Evolutionary conservation across 306 rosid species (phyloP).

Genomic region (Vigna angularis): DNA sequence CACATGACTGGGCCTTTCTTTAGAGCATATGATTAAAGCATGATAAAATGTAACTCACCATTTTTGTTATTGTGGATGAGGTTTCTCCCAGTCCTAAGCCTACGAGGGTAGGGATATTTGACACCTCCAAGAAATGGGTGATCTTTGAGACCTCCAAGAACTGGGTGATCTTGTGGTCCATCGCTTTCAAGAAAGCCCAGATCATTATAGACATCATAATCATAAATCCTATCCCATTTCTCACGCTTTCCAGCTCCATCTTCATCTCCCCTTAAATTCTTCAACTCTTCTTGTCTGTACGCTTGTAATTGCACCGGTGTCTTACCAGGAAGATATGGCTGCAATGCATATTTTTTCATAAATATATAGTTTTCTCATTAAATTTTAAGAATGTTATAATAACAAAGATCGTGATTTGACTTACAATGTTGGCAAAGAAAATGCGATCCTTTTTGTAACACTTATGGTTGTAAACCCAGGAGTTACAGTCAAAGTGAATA

Average conservation of each 20-base stretch:
- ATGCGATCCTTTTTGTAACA: constrained; percentile 54
- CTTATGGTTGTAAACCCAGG: constrained; percentile 59
- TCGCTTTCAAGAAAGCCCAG: constrained; percentile 54
- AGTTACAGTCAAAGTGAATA: constrained; percentile 68
- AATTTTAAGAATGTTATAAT: background rate
- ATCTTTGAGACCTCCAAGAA: constrained; percentile 46
- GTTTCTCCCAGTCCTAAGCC: constrained; percentile 67
- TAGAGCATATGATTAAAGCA: background rate
- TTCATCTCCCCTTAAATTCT: constrained; percentile 69
- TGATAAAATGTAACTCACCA: constrained; percentile 38
- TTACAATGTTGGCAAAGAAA: constrained; percentile 68
- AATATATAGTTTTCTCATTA: background rate
- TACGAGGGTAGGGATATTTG: constrained; percentile 65
- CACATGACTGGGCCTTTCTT: no score
- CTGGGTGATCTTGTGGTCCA: constrained; percentile 21
- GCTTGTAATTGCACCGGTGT: constrained; percentile 55
- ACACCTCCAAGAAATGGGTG: constrained; percentile 49
- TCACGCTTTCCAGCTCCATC: constrained; percentile 56
- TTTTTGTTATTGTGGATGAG: background rate
- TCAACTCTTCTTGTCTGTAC: constrained; percentile 60
- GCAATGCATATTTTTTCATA: no score
- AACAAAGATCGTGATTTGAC: background rate
- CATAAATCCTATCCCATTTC: constrained; percentile 72
- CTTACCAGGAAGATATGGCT: constrained; percentile 21
- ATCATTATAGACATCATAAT: constrained; percentile 72